phyloP scores from a whole-genome alignment of 768 basidiomycete species.

The Xerocomellus amylosporus region DNA sequence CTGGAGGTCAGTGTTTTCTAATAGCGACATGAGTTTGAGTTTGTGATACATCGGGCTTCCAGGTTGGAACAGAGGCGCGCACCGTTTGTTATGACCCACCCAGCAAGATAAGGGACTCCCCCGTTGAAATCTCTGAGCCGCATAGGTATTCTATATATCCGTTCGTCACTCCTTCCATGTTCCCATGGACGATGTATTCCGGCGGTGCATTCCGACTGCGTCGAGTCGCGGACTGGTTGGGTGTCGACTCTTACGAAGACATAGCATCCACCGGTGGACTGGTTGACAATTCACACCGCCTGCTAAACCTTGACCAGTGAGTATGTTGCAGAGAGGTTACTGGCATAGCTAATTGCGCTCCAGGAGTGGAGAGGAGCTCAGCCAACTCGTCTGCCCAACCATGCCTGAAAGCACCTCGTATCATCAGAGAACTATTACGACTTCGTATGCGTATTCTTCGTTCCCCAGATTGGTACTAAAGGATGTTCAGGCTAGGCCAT shows the following conservation, averaged over 20 bases:
- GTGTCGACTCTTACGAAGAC: slow-evolving; percentile 34
- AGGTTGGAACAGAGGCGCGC: slow-evolving; percentile 15
- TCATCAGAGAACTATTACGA: slow-evolving; percentile 31
- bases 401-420: neutral
- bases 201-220: slow-evolving; percentile 56
- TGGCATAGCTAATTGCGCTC: slow-evolving; percentile 7
- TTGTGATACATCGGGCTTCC: neutral
- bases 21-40: slow-evolving; percentile 13
- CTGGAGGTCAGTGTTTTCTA: slow-evolving; percentile 44
- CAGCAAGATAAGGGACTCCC: slow-evolving; percentile 21
- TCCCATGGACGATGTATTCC: slow-evolving; percentile 47
- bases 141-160: slow-evolving; percentile 65
- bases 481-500: slow-evolving; percentile 52
- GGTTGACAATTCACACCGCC: slow-evolving; percentile 31
- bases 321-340: slow-evolving; percentile 6
- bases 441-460: slow-evolving; percentile 35
- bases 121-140: slow-evolving; percentile 31
- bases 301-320: slow-evolving; percentile 39
- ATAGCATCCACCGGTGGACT: slow-evolving; percentile 39
- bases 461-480: slow-evolving; percentile 4
- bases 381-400: slow-evolving; percentile 9
- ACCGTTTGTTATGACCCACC: slow-evolving; percentile 35
- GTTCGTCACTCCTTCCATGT: slow-evolving; percentile 48
- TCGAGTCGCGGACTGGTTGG: slow-evolving; percentile 61
- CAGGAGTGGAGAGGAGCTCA: slow-evolving; percentile 19